Base-by-base conservation (phyloP, 495 filamentous ascomycete species). In the Talaromyces wortmannii region DNA sequence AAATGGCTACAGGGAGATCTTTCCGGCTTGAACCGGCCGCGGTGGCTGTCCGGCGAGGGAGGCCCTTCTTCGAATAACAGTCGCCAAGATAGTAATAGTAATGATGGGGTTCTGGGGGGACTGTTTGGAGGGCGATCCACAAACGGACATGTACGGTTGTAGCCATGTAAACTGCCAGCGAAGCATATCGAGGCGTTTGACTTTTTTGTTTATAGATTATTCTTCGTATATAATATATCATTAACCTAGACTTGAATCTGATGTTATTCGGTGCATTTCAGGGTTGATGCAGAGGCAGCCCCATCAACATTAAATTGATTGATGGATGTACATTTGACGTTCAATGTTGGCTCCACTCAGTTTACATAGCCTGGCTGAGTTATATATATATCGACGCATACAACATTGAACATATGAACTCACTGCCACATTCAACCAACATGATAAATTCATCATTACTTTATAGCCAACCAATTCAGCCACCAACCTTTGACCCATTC, bases 1-100 rank as follows among this genome's bases (percentile, higher is more conserved):
- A 81, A 84, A 50, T 95, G 91, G 90, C 61, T 95, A 50, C 80
- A 84, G 57, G 82, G 83, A 17, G 79, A 87, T 51, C 72, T 80
- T 13, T 72, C 82, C 18, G 78, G 77, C 12, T 79, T 89, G 62
- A 87, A 87, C 64, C 77, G 84, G 62, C 92, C 90, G 3, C 89
- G 86, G 57, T 96, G 92, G 92, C 88, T 96, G 84, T 65, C 66
- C 13, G 63, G 64, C 45, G 18, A 23, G 40, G 52, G 31, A 31
- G 30, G n/a, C 31, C 18, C 52, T 11, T 18, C 18, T 13, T 12
- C 18, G 5, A 45, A 46, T 23, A 46, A 33, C 17, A 40, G 18
- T 7, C 31, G 13, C 40, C 31, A 31, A 8, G 6, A 36, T n/a
- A 62, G 57, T 47, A 42, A 36, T n/a, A 62, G 57, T 47, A 42